Percentiles rank a stretch among this genome's conserved stretches.
Evolutionary conservation across 805 yeast genomes (phyloP).

Genomic region (Starmera pachycereana): DNA sequence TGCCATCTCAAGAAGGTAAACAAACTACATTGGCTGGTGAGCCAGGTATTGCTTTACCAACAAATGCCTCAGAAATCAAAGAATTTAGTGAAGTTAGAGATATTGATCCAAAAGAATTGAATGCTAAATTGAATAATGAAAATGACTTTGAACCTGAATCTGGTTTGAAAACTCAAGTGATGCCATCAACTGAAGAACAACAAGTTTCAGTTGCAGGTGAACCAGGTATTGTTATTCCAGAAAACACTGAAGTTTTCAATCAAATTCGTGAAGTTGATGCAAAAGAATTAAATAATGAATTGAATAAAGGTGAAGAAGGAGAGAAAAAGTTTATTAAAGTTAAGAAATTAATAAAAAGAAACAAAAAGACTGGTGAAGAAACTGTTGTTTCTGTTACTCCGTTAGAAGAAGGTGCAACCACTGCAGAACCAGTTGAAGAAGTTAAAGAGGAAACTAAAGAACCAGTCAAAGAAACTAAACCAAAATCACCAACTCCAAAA

Average conservation of each 20-base stretch:
- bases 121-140: slow-evolving; percentile 17
- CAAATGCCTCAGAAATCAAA: slow-evolving; percentile 42
- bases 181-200: slow-evolving; percentile 33
- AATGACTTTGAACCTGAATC: slow-evolving; percentile 2
- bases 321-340: slow-evolving; percentile 22
- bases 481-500: not conserved
- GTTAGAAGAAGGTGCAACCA: slow-evolving; percentile 4
- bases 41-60: slow-evolving; percentile 62
- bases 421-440: not conserved
- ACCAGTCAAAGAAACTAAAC: not conserved
- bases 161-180: slow-evolving; percentile 27
- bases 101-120: slow-evolving; percentile 42
- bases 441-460: not conserved
- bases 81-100: slow-evolving; percentile 43
- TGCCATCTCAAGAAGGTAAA: slow-evolving; percentile 31
- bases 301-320: slow-evolving; percentile 13
- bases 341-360: slow-evolving; percentile 27
- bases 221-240: slow-evolving; percentile 60
- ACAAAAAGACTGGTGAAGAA: slow-evolving; percentile 31
- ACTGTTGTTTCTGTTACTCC: slow-evolving; percentile 23
- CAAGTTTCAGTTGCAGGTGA: slow-evolving; percentile 41
- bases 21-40: slow-evolving; percentile 42
- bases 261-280: slow-evolving; percentile 48
- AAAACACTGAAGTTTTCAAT: slow-evolving; percentile 53
- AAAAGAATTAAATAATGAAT: slow-evolving; percentile 41